Evolutionary conservation across 2,329 filamentous ascomycete genomes (phyloP).

Genomic region (Penicillium sp.): DNA sequence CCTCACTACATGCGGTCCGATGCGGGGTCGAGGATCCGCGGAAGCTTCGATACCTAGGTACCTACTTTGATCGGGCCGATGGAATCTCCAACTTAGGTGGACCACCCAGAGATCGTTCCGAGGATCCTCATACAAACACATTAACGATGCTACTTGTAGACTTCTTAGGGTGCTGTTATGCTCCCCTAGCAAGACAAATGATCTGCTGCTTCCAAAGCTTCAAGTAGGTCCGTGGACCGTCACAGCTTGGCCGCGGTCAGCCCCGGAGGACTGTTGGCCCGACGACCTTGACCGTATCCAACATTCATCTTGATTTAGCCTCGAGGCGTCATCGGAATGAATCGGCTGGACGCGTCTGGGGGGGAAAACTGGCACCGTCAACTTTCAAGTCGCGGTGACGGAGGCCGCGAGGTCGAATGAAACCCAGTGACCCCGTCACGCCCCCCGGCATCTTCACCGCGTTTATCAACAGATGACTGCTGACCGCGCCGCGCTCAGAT

Average conservation of each 20-base stretch:
- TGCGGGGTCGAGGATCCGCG: too few relatives aligned
- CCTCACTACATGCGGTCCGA: too few relatives aligned
- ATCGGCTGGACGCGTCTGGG: conserved; percentile 5
- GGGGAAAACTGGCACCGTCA: background rate
- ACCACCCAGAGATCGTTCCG: too few relatives aligned
- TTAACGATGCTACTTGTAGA: too few relatives aligned
- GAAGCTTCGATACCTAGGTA: too few relatives aligned
- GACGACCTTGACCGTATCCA: background rate
- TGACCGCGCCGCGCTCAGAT: conserved; percentile 14
- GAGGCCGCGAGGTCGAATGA: conserved; percentile 5
- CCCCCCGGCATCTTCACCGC: conserved; percentile 12
- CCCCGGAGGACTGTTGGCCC: too few relatives aligned
- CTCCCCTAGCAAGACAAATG: background rate
- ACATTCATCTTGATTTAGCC: background rate
- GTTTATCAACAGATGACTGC: conserved; percentile 20
- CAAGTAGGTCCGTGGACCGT: background rate
- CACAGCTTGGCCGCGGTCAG: background rate
- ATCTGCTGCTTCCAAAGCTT: background rate
- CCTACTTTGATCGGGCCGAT: too few relatives aligned
- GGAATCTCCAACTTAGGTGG: too few relatives aligned
- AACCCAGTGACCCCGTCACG: conserved; percentile 24
- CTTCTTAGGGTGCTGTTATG: too few relatives aligned
- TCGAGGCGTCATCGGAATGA: background rate
- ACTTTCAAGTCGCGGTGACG: background rate
- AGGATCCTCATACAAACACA: too few relatives aligned